Evolutionary conservation across 441 rosid species (phyloP).

Genomic region (Cnidoscolus chayamansa): DNA sequence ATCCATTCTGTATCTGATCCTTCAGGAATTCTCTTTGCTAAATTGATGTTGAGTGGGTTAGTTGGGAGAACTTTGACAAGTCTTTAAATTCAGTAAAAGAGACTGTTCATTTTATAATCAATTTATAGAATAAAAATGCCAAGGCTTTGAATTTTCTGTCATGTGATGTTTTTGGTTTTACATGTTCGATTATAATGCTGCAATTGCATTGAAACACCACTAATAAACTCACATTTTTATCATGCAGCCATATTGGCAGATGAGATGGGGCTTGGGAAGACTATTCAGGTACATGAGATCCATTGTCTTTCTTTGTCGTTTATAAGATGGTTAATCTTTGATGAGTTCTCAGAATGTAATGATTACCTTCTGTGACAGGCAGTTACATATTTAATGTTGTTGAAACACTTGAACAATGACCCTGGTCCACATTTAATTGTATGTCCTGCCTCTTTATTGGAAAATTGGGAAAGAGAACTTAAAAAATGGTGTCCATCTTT

Average conservation of each 20-base stretch:
- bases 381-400: slow-evolving; percentile 74
- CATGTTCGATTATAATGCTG: slow-evolving; percentile 8
- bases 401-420: slow-evolving; percentile 71
- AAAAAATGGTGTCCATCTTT: slow-evolving; percentile 98
- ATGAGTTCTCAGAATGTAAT: slow-evolving; percentile 24
- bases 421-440: slow-evolving; percentile 96
- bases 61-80: too few species aligned
- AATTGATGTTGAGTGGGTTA: too few species aligned
- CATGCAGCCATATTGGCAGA: slow-evolving; percentile 92
- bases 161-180: background rate
- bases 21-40: too few species aligned
- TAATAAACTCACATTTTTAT: slow-evolving; percentile 26
- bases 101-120: background rate
- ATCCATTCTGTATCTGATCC: too few species aligned
- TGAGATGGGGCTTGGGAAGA: slow-evolving; percentile 99
- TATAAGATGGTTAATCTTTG: slow-evolving; percentile 11
- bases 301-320: slow-evolving; percentile 7
- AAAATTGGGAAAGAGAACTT: slow-evolving; percentile 98
- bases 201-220: background rate
- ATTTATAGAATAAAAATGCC: background rate
- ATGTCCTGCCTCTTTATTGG: slow-evolving; percentile 95
- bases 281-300: slow-evolving; percentile 70
- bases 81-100: background rate
- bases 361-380: slow-evolving; percentile 46
- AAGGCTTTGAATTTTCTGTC: background rate